A percentile compares a stretch with the other conserved stretches of the same genome.
These are phyloP conservation scores for Ceratopteris richardii DNA, from an alignment of 75 land plant genomes.

Conservation along the genomic window DNA sequence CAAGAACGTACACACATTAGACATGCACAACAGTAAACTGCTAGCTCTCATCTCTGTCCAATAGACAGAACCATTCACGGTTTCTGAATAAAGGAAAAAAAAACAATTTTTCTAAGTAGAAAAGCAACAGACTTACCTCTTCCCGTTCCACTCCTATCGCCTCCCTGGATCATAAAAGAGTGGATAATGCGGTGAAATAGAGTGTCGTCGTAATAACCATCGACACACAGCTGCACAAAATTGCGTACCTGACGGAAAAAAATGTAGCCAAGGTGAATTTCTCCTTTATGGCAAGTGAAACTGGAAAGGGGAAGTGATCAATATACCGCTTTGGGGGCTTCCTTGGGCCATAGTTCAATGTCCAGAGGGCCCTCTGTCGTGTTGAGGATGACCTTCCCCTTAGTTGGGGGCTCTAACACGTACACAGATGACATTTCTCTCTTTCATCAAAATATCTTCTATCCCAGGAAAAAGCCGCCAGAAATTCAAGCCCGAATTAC, in stretches of 20 bases:
- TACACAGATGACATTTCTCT: slow-evolving; percentile 76
- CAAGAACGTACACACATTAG: not conserved
- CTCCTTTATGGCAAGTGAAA: not conserved
- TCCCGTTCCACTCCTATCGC: slow-evolving; percentile 91
- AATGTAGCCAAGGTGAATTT: not conserved
- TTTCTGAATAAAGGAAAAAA: no score
- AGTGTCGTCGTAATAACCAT: slow-evolving; percentile 85
- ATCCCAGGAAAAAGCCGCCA: not conserved
- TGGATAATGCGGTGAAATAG: slow-evolving; percentile 92
- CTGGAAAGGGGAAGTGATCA: not conserved
- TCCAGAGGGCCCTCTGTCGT: slow-evolving; percentile 83
- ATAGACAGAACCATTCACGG: no score
- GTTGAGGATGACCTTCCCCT: slow-evolving; percentile 82
- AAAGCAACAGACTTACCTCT: slow-evolving; percentile 31
- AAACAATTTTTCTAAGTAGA: not conserved
- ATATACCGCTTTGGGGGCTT: slow-evolving; percentile 89
- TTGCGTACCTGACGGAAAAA: slow-evolving; percentile 37
- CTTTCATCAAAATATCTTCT: not conserved
- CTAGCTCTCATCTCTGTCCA: no score
- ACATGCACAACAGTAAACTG: no score
- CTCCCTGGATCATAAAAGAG: slow-evolving; percentile 82
- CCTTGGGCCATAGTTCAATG: slow-evolving; percentile 99
- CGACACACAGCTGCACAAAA: slow-evolving; percentile 95
- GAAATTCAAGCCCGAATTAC: no score
- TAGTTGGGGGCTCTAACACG: slow-evolving; percentile 96